Base-by-base conservation (phyloP, 495 filamentous ascomycete species). In the Hypoxylon subgilvum region DNA sequence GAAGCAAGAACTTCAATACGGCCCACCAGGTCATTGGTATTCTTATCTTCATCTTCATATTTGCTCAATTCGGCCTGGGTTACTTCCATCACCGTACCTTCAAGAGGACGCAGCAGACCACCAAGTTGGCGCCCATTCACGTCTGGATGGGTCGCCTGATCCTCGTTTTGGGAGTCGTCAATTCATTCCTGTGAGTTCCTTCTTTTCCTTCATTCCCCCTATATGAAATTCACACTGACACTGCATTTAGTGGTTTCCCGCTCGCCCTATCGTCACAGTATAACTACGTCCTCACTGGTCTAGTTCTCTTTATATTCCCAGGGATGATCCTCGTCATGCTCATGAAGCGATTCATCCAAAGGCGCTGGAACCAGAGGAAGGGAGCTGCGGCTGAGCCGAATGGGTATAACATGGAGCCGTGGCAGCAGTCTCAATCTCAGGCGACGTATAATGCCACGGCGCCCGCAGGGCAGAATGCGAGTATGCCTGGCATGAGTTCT, bases 11-110 rank as follows among this genome's bases (percentile, higher is more conserved):
- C 18, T 79, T 79, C 69, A 73, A 73, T 43, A 79, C 77, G 7
- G 70, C 74, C 1, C 85, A 88, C 62, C 85, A 88, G 57, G 70
- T 86, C 46, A 60, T 87, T 43, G 85, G 85, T 36, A 64, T 85
- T 17, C 43, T 84, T 2, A 72, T 82, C 38, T 59, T 84, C 31
- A 44, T 78, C 22, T 60, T 75, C 13, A 67, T 83, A 52, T 54
- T 84, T 38, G 55, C 66, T 18, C 79, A 85, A 65, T 75, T 79
- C 35, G 53, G 60, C 5, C 72, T 84, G 41, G 80, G 79, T 16
- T 71, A 78, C 52, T 51, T 73, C 27, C 73, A 84, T 59, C 79
- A 83, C 52, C 71, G 72, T 23, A 63, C 76, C 39, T 84, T 73
- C 70, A 77, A 74, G 40, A 57, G 72, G 39, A 74, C 72, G 9